Evolutionary conservation across 116 monocot species (phyloP).

Genomic region (Posidonia oceanica): DNA sequence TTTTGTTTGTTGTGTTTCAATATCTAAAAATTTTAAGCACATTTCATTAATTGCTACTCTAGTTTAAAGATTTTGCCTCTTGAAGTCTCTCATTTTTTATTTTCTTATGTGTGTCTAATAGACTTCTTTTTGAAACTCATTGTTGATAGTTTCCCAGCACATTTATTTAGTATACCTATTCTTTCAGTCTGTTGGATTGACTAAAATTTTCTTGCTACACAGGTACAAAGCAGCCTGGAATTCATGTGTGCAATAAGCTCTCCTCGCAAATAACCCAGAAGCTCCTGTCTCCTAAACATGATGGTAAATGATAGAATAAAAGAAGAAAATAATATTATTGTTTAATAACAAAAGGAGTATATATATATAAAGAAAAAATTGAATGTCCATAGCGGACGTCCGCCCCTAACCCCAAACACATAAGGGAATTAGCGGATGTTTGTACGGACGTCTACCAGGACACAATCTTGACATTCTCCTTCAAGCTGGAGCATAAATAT

Average conservation of each 20-base stretch:
- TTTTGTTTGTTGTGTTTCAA: background rate
- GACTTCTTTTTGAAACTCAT: background rate
- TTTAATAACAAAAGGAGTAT: no score
- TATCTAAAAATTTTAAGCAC: background rate
- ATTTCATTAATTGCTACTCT: background rate
- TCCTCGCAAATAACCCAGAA: conserved; percentile 43
- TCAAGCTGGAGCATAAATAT: no score
- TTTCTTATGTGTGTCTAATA: background rate
- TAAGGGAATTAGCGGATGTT: no score
- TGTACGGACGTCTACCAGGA: no score
- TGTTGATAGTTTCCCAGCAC: background rate
- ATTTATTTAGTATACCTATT: no score
- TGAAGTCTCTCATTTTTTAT: background rate
- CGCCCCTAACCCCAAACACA: no score
- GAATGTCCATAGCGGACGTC: no score
- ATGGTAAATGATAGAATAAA: conserved; percentile 17
- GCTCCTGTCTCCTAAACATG: conserved; percentile 27
- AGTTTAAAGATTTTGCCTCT: background rate
- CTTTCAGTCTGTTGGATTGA: no score
- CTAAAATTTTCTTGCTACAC: conserved; percentile 11
- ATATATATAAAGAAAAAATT: no score
- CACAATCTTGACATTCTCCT: no score
- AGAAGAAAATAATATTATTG: no score
- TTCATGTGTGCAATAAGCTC: conserved; percentile 39
- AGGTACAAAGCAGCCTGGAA: conserved; percentile 25